Evolutionary conservation across 2,329 filamentous ascomycete genomes (phyloP).

Genomic region (Hypomyces rosellus): DNA sequence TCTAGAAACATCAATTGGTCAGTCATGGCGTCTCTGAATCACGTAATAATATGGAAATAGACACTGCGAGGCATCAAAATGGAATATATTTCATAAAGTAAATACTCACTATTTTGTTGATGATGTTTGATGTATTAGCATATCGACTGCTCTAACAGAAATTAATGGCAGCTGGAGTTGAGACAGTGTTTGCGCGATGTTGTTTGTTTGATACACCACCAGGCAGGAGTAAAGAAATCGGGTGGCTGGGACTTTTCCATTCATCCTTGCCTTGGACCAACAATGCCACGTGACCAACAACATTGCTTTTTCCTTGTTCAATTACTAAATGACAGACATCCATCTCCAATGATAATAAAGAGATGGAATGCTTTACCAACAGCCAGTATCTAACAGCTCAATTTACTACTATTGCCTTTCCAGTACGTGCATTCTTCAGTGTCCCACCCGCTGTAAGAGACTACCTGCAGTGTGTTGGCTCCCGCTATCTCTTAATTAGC

Average conservation of each 20-base stretch:
- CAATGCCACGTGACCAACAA: background rate
- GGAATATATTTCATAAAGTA: no score
- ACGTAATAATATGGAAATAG: background rate
- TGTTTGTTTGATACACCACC: no score
- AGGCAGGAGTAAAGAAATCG: constrained; percentile 8
- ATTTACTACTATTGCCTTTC: no score
- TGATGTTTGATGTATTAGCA: background rate
- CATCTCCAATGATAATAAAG: no score
- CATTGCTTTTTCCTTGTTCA: background rate
- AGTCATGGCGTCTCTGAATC: background rate
- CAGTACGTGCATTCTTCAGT: no score
- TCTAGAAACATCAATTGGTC: constrained; percentile 2
- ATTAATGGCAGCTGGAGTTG: constrained; percentile 7
- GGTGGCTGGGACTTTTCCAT: constrained; percentile 20
- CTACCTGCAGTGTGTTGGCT: no score
- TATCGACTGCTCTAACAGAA: constrained; percentile 2
- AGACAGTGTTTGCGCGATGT: constrained; percentile 3
- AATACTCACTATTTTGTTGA: background rate
- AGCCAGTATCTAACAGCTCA: no score
- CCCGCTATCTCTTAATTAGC: no score
- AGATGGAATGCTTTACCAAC: no score
- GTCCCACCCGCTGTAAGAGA: no score
- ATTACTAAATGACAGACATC: background rate
- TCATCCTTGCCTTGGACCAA: background rate
- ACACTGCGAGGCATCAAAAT: background rate